A percentile compares a stretch with the other conserved stretches of the same genome.
These are phyloP conservation scores for Paraglomus occultum DNA, from an alignment of 192 early-diverging fungal genomes.

Conservation along the genomic window DNA sequence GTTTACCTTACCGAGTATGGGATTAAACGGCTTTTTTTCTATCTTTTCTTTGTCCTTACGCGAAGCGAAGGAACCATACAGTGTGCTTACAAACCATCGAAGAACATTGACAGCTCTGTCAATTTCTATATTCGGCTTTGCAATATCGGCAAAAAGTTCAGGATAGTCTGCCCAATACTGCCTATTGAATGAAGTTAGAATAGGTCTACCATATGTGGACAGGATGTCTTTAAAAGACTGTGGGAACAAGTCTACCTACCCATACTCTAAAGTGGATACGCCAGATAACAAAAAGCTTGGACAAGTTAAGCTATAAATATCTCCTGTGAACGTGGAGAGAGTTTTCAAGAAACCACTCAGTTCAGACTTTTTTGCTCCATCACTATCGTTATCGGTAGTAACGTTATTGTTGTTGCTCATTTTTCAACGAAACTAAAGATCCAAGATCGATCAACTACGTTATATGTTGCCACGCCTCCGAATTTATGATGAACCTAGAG, in stretches of 20 bases:
- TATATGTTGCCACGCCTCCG: too few relatives aligned
- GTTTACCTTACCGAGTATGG: constrained; percentile 19
- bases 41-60: constrained; percentile 66
- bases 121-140: constrained; percentile 52
- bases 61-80: constrained; percentile 74
- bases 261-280: constrained; percentile 78
- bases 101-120: constrained; percentile 69
- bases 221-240: constrained; percentile 29
- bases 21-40: constrained; percentile 73
- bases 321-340: constrained; percentile 75
- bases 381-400: too few relatives aligned
- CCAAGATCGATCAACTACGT: too few relatives aligned
- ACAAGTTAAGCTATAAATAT: constrained; percentile 75
- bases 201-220: neutral
- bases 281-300: constrained; percentile 77
- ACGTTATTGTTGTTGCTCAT: too few relatives aligned
- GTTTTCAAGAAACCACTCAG: constrained; percentile 34
- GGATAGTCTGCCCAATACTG: constrained; percentile 61
- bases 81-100: constrained; percentile 77
- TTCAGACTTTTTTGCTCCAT: neutral
- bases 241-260: constrained; percentile 36
- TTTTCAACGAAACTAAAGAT: too few relatives aligned
- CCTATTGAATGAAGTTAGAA: constrained; percentile 30
- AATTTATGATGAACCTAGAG: too few relatives aligned
- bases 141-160: constrained; percentile 64